These are phyloP conservation scores for Melampsora occidentalis DNA, from an alignment of 1,284 basidiomycete genomes.

Conservation along the genomic window DNA sequence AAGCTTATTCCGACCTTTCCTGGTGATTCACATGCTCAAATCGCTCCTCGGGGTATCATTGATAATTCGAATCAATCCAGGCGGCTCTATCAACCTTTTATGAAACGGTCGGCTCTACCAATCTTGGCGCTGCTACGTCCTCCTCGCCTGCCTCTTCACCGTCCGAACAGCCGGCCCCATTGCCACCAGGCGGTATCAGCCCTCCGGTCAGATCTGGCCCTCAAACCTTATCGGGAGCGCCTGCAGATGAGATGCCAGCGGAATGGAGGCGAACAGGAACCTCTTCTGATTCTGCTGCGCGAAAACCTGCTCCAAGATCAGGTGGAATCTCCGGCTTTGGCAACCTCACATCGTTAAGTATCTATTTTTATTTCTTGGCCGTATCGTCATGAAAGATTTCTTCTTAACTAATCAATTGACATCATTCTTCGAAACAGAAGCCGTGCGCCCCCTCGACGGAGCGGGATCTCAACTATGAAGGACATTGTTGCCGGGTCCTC, in stretches of 20 bases:
- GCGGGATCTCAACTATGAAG: constrained; percentile 42
- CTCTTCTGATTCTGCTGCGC: constrained; percentile 16
- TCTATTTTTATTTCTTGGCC: background rate
- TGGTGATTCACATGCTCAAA: background rate
- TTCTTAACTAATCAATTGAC: background rate
- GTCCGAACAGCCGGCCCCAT: constrained; percentile 39
- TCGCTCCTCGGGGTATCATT: background rate
- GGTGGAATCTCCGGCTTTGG: constrained; percentile 36
- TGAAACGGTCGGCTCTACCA: constrained; percentile 49
- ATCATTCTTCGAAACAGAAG: constrained; percentile 22
- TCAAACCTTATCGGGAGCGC: constrained; percentile 53
- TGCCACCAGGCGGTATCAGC: no score
- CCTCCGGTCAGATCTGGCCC: constrained; percentile 46
- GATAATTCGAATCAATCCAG: constrained; percentile 34
- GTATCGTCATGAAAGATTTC: background rate
- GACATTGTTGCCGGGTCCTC: constrained; percentile 34
- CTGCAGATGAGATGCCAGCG: constrained; percentile 49
- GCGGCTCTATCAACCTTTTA: constrained; percentile 54
- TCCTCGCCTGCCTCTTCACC: constrained; percentile 25
- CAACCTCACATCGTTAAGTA: constrained; percentile 30
- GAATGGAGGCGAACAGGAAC: constrained; percentile 46
- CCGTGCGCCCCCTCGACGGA: constrained; percentile 1
- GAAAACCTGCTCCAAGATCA: constrained; percentile 10
- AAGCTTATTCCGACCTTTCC: background rate
- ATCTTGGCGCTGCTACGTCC: constrained; percentile 44